Conservation (phyloP, 2,329 filamentous ascomycete genomes). For the Madurella fahalii region DNA sequence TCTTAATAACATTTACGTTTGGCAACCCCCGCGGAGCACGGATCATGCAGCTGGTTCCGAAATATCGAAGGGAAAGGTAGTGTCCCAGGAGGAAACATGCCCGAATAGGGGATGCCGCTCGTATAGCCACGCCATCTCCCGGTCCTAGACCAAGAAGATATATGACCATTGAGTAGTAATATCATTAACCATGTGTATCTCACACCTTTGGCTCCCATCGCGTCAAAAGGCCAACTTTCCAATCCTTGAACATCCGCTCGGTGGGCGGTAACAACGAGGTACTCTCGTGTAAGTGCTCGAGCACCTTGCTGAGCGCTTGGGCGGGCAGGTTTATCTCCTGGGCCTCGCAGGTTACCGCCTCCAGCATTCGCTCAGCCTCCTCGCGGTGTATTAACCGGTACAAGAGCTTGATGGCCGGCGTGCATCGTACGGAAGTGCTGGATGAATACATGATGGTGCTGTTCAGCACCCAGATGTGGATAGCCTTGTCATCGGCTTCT, state of each 20-base stretch:
- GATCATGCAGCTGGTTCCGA: no score
- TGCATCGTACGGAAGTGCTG: slow-evolving; percentile 22
- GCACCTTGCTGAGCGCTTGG: slow-evolving; percentile 45
- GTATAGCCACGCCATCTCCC: no score
- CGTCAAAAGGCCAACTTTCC: slow-evolving; percentile 62
- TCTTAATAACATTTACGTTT: no score
- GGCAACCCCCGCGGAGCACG: no score
- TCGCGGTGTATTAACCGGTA: slow-evolving; percentile 42
- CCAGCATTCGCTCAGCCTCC: slow-evolving; percentile 47
- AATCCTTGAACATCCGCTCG: slow-evolving; percentile 59
- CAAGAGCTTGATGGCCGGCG: slow-evolving; percentile 49
- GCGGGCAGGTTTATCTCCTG: slow-evolving; percentile 56
- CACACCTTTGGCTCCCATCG: slow-evolving; percentile 35
- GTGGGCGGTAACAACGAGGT: slow-evolving; percentile 49
- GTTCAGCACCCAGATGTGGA: slow-evolving; percentile 56
- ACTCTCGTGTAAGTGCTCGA: slow-evolving; percentile 43
- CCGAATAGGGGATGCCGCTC: no score
- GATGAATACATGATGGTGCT: slow-evolving; percentile 51
- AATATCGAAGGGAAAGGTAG: no score
- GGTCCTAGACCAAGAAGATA: no score
- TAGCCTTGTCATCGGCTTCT: slow-evolving; percentile 6
- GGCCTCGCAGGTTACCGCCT: slow-evolving; percentile 51
- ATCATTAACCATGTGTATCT: not conserved
- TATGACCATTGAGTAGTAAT: not conserved
- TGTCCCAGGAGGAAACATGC: no score